Evolutionary conservation across 2,329 filamentous ascomycete genomes (phyloP).

Genomic region (Monosporascus sp.): DNA sequence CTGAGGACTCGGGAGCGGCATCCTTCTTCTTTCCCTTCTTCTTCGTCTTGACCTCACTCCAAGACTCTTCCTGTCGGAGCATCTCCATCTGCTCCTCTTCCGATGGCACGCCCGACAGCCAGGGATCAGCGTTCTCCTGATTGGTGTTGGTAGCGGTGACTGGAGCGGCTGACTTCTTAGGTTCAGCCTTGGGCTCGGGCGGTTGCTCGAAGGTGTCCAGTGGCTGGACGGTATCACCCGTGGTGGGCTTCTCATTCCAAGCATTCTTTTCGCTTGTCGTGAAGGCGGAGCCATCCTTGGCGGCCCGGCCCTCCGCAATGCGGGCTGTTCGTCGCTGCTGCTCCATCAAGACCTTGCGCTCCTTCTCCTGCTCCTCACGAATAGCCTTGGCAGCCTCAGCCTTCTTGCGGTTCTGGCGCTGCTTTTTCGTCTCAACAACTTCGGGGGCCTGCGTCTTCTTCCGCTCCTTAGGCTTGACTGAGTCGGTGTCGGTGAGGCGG

Average conservation of each 20-base stretch:
- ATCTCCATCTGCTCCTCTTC: constrained; percentile 59
- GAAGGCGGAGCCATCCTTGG: constrained; percentile 70
- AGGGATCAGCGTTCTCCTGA: constrained; percentile 30
- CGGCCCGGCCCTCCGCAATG: constrained; percentile 73
- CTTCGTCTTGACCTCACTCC: constrained; percentile 53
- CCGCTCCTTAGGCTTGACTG: constrained; percentile 60
- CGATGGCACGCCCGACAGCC: constrained; percentile 48
- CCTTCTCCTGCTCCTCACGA: constrained; percentile 71
- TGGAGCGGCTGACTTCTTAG: constrained; percentile 22
- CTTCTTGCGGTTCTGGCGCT: constrained; percentile 88
- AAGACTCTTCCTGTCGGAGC: constrained; percentile 45
- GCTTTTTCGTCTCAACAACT: constrained; percentile 82
- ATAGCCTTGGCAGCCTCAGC: constrained; percentile 70
- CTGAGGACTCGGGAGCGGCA: constrained; percentile 29
- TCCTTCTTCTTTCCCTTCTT: constrained; percentile 37
- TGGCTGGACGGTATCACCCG: constrained; percentile 39
- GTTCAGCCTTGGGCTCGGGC: constrained; percentile 30
- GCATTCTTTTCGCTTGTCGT: constrained; percentile 38
- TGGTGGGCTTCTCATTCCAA: constrained; percentile 34
- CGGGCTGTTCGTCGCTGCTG: constrained; percentile 78
- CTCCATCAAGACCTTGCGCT: constrained; percentile 71
- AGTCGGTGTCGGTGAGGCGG: constrained; percentile 64
- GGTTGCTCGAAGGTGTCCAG: constrained; percentile 53
- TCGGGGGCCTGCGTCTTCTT: constrained; percentile 54
- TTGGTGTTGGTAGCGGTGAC: constrained; percentile 26